Conservation (phyloP, 2,329 filamentous ascomycete genomes). For the Cordyceps fumosorosea region DNA sequence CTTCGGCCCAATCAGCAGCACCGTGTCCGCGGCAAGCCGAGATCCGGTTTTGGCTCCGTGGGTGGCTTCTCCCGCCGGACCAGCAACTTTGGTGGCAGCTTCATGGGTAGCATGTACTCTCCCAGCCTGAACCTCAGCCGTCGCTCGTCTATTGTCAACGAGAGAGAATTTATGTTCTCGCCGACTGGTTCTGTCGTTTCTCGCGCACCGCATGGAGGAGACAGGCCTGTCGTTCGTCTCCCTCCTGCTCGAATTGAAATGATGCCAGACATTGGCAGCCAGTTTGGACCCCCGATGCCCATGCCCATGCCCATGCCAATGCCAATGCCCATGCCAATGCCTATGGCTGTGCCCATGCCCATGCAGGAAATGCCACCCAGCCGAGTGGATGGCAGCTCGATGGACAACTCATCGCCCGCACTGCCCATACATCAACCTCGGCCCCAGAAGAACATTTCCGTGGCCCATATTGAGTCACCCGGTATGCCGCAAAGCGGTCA, state of each 20-base stretch:
- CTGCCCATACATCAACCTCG: conserved; percentile 83
- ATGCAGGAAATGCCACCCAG: not conserved
- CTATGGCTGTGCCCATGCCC: conserved; percentile 1
- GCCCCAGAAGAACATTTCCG: conserved; percentile 88
- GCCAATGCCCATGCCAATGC: not conserved
- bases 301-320: not conserved
- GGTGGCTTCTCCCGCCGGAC: conserved; percentile 68
- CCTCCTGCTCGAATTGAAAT: conserved; percentile 51
- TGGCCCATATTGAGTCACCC: conserved; percentile 87
- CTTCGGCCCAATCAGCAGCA: conserved; percentile 91
- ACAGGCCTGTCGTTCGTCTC: conserved; percentile 73
- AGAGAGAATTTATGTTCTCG: conserved; percentile 69
- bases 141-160: conserved; percentile 67
- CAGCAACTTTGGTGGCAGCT: conserved; percentile 65
- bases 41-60: conserved; percentile 62
- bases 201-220: conserved; percentile 54
- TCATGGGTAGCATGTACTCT: conserved; percentile 71
- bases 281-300: conserved; percentile 7
- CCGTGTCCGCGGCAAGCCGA: conserved; percentile 62
- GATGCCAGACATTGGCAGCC: not conserved
- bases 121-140: conserved; percentile 85
- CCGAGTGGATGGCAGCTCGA: conserved; percentile 16
- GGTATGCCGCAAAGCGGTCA: conserved; percentile 53
- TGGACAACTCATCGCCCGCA: not conserved
- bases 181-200: conserved; percentile 74